Percentiles rank a stretch among this genome's conserved stretches.
Evolutionary conservation across 176 grass and related monocot genomes (phyloP).

Genomic region (Hordeum vulgare): MorexV3_pseudomolecules_assembly NC_058522.1:432852637-432853136

Average conservation of each 20-base stretch:
- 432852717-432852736: not conserved
- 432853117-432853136: not conserved
- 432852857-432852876: constrained; percentile 25
- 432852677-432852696: not conserved
- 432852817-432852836: constrained; percentile 46
- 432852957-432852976: constrained; percentile 34
- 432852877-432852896: not conserved
- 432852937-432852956: constrained; percentile 27
- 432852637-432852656: constrained; percentile 43
- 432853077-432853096: not conserved
- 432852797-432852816: not conserved
- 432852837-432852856: constrained; percentile 30
- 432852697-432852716: not conserved
- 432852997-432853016: not conserved
- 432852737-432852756: not conserved
- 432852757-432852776: constrained; percentile 40
- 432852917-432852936: constrained; percentile 41
- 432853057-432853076: not conserved
- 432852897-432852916: constrained; percentile 30
- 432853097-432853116: constrained; percentile 14
- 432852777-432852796: constrained; percentile 27
- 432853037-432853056: not conserved
- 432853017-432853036: not conserved
- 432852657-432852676: not conserved
- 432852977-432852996: not conserved